These are phyloP conservation scores for Berkeleyomyces rouxiae DNA, from an alignment of 2,329 filamentous ascomycete species.

Conservation along the genomic window DNA sequence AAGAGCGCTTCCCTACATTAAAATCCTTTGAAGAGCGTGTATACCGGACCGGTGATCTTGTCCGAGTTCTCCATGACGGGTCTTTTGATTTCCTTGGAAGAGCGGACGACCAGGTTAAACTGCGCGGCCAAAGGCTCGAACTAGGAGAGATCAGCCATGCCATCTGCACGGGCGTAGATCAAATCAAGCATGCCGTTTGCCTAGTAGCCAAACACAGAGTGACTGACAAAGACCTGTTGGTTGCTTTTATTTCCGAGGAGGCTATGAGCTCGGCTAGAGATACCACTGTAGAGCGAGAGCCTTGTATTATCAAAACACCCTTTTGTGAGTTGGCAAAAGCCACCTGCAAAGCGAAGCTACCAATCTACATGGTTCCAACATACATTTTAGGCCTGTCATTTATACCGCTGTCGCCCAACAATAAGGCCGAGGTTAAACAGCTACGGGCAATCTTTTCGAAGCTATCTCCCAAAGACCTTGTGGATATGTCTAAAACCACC, in stretches of 20 bases:
- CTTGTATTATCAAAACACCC: background rate
- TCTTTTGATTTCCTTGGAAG: slow-evolving; percentile 79
- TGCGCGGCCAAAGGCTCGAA: slow-evolving; percentile 76
- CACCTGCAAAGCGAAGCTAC: slow-evolving; percentile 53
- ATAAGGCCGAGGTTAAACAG: slow-evolving; percentile 65
- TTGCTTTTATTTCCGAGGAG: slow-evolving; percentile 47
- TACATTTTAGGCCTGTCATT: slow-evolving; percentile 55
- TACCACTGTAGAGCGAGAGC: slow-evolving; percentile 8
- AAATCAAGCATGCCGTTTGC: slow-evolving; percentile 55
- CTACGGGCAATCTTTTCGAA: slow-evolving; percentile 49
- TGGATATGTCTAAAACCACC: slow-evolving; percentile 16
- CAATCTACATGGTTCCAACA: slow-evolving; percentile 81
- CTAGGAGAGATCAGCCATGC: slow-evolving; percentile 82
- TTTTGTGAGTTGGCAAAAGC: slow-evolving; percentile 28
- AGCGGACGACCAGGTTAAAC: slow-evolving; percentile 81
- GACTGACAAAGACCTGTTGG: slow-evolving; percentile 65
- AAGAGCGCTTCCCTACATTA: slow-evolving; percentile 57
- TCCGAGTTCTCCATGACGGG: slow-evolving; percentile 61
- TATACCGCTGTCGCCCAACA: slow-evolving; percentile 73
- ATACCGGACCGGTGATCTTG: slow-evolving; percentile 80
- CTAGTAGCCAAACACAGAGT: slow-evolving; percentile 53
- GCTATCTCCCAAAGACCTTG: slow-evolving; percentile 41
- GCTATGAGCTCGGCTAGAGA: background rate
- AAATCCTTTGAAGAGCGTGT: slow-evolving; percentile 40
- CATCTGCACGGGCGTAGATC: slow-evolving; percentile 42